Percentiles rank a stretch among this genome's conserved stretches.
Evolutionary conservation across 2,329 filamentous ascomycete species (phyloP).

Genomic region (Coniochaeta ligniaria): DNA sequence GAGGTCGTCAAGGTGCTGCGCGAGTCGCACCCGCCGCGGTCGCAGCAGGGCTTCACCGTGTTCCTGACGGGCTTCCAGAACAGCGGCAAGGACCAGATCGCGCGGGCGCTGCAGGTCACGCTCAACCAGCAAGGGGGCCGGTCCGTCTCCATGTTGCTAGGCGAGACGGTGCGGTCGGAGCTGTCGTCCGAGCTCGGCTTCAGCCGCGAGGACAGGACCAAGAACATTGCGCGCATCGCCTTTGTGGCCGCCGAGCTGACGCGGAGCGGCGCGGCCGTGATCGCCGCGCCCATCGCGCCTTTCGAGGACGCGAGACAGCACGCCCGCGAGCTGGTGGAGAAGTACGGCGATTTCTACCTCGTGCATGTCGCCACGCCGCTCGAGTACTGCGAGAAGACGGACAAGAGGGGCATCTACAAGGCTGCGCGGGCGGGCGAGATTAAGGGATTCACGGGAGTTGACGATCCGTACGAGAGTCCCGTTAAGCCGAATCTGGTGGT

Average conservation of each 20-base stretch:
- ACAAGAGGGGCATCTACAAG: slow-evolving; percentile 84
- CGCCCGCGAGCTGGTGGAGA: slow-evolving; percentile 79
- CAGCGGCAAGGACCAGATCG: slow-evolving; percentile 94
- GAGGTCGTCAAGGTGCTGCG: slow-evolving; percentile 95
- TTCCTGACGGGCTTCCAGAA: slow-evolving; percentile 98
- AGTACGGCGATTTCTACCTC: slow-evolving; percentile 87
- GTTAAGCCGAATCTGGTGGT: slow-evolving; percentile 76
- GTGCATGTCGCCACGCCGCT: slow-evolving; percentile 91
- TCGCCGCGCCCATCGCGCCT: slow-evolving; percentile 92
- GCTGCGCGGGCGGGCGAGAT: slow-evolving; percentile 83
- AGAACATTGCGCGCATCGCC: slow-evolving; percentile 91
- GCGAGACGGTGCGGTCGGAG: slow-evolving; percentile 90
- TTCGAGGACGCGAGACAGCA: slow-evolving; percentile 72
- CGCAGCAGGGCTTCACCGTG: slow-evolving; percentile 92
- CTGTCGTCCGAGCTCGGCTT: slow-evolving; percentile 94
- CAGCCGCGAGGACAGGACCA: slow-evolving; percentile 84
- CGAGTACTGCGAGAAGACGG: slow-evolving; percentile 90
- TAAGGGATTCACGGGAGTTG: slow-evolving; percentile 96
- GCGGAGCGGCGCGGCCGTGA: slow-evolving; percentile 85
- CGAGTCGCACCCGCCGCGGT: slow-evolving; percentile 89
- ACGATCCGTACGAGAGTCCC: slow-evolving; percentile 91
- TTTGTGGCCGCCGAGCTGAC: slow-evolving; percentile 96
- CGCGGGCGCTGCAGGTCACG: slow-evolving; percentile 89
- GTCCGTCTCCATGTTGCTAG: slow-evolving; percentile 86
- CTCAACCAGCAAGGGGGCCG: slow-evolving; percentile 97